Evolutionary conservation across 2,329 filamentous ascomycete species (phyloP).

Genomic region (Scedosporium apiospermum): DNA sequence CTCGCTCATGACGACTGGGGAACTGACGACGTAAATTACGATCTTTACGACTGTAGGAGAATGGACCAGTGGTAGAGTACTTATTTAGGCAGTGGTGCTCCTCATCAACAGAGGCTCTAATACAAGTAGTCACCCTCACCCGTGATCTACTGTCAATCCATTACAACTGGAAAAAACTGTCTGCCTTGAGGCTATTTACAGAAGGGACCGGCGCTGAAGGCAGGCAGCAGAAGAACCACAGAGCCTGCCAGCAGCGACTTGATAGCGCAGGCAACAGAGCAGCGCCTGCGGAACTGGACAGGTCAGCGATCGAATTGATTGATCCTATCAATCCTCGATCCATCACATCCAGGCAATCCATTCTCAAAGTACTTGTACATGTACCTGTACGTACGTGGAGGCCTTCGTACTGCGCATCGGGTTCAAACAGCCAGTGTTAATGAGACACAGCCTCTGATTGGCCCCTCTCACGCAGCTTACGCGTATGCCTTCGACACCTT

Average conservation of each 20-base stretch:
- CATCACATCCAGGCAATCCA: not conserved
- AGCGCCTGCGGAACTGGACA: not conserved
- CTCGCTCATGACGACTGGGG: not conserved
- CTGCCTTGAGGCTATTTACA: not conserved
- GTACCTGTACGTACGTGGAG: constrained; percentile 5
- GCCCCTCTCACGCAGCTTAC: constrained; percentile 18
- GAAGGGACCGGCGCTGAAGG: not conserved
- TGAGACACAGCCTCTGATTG: constrained; percentile 13
- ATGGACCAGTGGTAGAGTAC: not conserved
- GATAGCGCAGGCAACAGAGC: not conserved
- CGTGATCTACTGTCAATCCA: not conserved
- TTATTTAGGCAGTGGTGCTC: not conserved
- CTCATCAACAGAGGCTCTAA: not conserved
- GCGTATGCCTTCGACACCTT: constrained; percentile 15
- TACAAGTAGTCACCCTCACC: not conserved
- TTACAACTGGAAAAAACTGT: not conserved
- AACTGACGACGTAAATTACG: constrained; percentile 4
- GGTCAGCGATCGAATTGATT: not conserved
- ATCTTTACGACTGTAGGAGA: not conserved
- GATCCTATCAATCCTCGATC: not conserved
- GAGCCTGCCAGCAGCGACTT: not conserved
- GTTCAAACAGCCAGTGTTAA: constrained; percentile 5
- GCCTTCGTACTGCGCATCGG: constrained; percentile 1
- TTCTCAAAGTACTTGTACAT: not conserved
- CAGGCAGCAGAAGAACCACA: not conserved